Base-by-base conservation (phyloP, 208 protist genomes). In the Angomonas deanei region DNA sequence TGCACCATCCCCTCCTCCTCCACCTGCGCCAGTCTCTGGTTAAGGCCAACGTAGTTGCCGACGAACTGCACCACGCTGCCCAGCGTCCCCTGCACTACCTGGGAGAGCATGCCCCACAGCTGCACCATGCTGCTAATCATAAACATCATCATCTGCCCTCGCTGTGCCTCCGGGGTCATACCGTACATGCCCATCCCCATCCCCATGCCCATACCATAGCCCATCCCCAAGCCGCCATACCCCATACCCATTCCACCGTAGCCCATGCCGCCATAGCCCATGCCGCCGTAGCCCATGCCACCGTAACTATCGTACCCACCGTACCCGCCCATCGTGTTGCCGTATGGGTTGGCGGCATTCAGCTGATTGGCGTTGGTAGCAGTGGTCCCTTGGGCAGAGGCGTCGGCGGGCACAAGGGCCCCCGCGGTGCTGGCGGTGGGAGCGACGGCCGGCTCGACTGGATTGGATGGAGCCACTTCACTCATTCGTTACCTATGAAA, bases 131-230 rank as follows among this genome's bases (percentile, higher is more conserved):
- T 74, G 49, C 78, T 78, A 19, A 91, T 84, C 74, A 95, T 84
- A 63, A 95, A 80, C 71, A 95, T 91, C 75, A 90, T 92, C 85
- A 92, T 90, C 64, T 95, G 88, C 23, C 73, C 74, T 23, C 88
- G 82, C 70, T 92, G 85, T 32, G 84, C 78, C 57, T 91, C 85
- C n/a, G 82, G 82, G 0, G 85, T 80, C 85, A 94, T 91, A 48
- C 84, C 88, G 26, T 70, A 76, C 76, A 87, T 87, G 61, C 78
- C 79, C 78, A 82, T 79, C 11, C 65, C 66, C 50, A 64, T 69
- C 60, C 76, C 74, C 62, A 76, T 82, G 0, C 80, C 81, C 67
- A 77, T 73, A n/a, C n/a, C n/a, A n/a, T n/a, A n/a, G 19, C 74
- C 78, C 38, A 77, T 65, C 28, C 79, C 79, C 30, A 73, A 68